phyloP scores from a whole-genome alignment of 495 filamentous ascomycete species.

The Articulospora tetracladia region DNA sequence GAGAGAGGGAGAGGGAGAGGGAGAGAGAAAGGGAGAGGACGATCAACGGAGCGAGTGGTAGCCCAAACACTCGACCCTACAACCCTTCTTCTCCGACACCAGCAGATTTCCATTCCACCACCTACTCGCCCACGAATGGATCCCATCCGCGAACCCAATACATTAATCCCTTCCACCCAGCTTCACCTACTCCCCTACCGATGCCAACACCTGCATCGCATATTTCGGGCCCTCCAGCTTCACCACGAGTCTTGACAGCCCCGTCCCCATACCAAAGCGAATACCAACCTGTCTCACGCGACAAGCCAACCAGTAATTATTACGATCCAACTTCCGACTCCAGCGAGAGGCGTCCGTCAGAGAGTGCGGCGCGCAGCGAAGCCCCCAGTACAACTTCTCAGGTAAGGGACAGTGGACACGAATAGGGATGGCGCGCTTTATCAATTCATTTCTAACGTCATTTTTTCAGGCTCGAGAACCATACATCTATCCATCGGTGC shows the following conservation, averaged over 20 bases:
- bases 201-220: constrained; percentile 20
- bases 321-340: constrained; percentile 55
- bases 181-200: constrained; percentile 18
- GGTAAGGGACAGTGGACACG: constrained; percentile 42
- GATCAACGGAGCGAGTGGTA: constrained; percentile 6
- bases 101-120: constrained; percentile 15
- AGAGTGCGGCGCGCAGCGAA: constrained; percentile 35
- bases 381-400: constrained; percentile 29
- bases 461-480: constrained; percentile 37
- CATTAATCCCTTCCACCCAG: constrained; percentile 23
- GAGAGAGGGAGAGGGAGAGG: constrained; percentile 9
- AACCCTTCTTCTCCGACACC: constrained; percentile 22
- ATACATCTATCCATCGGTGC: constrained; percentile 41
- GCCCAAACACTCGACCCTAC: constrained; percentile 17
- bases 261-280: constrained; percentile 18
- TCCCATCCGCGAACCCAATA: constrained; percentile 22
- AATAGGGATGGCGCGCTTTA: constrained; percentile 19
- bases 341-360: constrained; percentile 41
- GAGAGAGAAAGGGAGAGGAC: constrained; percentile 18
- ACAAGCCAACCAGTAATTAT: constrained; percentile 45
- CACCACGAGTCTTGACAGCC: constrained; percentile 15
- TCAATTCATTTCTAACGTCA: constrained; percentile 43
- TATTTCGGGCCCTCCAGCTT: constrained; percentile 21
- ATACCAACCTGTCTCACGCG: constrained; percentile 29
- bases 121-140: constrained; percentile 22